Base-by-base conservation (phyloP, 768 basidiomycete species). In the Naganishia friedmannii region DNA sequence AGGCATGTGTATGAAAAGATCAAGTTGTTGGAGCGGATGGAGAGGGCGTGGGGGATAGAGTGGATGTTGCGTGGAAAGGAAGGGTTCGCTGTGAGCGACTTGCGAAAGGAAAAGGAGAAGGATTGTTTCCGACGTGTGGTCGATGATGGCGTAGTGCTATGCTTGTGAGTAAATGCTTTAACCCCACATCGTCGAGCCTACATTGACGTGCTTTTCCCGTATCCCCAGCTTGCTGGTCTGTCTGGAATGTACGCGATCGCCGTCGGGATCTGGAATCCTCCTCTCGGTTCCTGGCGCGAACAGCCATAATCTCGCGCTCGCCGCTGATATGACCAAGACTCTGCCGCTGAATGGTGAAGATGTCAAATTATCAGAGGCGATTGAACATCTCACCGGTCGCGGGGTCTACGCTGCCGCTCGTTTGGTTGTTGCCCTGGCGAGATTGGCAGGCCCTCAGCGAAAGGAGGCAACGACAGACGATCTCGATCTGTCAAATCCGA, bases 111-210 rank as follows among this genome's bases (percentile, higher is more conserved):
- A 73, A 84, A 88, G 75, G 90, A 93, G 80, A 83, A 89, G 72
- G 85, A 84, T 66, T 79, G 86, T 37, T 95, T 93, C 75, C 83
- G 84, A 39, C 90, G 93, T 66, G 87, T 90, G 0, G 78, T 94
- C 67, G 82, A 87, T 74, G 93, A 95, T 82, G 93, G 93, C 0
- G 89, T 88, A 79, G 86, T 94, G 26, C 85, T 95, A 28, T 93
- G 93, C 87, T 88, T 91, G 93, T 94, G 77, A 83, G 92, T 88
- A 42, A 1, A 72, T 15, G 26, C 7, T 57, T 23, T 5, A n/a
- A 1, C 6, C 21, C 26, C 1, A 26, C 6, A 9, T 26, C 60
- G 60, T 42, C 39, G 28, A 2, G 17, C 9, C 13, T 4, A 13
- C 4, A 46, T 23, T 19, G 7, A 42, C 39, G 21, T 29, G 29